phyloP scores from a whole-genome alignment of 1,139 yeast species.

The Saccharomycopsis phalli region DNA sequence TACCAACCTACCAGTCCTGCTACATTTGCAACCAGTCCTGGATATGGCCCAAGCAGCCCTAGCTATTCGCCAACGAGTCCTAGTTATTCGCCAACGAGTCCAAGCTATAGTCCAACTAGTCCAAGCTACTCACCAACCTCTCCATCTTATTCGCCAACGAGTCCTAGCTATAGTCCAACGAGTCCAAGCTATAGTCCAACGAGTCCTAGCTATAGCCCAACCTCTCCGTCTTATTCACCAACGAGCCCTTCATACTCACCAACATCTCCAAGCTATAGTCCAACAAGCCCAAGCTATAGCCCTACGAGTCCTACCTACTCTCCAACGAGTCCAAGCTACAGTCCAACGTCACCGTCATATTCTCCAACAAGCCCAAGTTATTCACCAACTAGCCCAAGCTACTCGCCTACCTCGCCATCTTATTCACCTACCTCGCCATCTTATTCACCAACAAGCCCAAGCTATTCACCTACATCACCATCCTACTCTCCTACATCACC shows the following conservation, averaged over 20 bases:
- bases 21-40: slow-evolving; percentile 55
- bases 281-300: slow-evolving; percentile 54
- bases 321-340: slow-evolving; percentile 55
- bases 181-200: slow-evolving; percentile 68
- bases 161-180: slow-evolving; percentile 65
- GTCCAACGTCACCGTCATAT: slow-evolving; percentile 57
- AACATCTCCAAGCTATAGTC: slow-evolving; percentile 57
- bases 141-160: slow-evolving; percentile 67
- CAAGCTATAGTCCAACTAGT: slow-evolving; percentile 61
- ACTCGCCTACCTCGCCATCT: slow-evolving; percentile 53
- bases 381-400: slow-evolving; percentile 50
- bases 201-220: slow-evolving; percentile 55
- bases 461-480: slow-evolving; percentile 66
- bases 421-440: slow-evolving; percentile 55
- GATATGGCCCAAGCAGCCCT: slow-evolving; percentile 65
- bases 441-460: slow-evolving; percentile 57
- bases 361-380: slow-evolving; percentile 54
- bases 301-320: slow-evolving; percentile 58
- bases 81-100: slow-evolving; percentile 55
- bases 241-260: slow-evolving; percentile 74
- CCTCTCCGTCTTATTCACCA: slow-evolving; percentile 63
- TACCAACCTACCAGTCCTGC: slow-evolving; percentile 75
- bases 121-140: slow-evolving; percentile 59
- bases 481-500: slow-evolving; percentile 70
- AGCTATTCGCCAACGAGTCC: slow-evolving; percentile 67